Evolutionary conservation across 1,139 yeast genomes (phyloP), one percentile per base, ranked within the genome.

Genomic region (Diutina pseudorugosa): DNA sequence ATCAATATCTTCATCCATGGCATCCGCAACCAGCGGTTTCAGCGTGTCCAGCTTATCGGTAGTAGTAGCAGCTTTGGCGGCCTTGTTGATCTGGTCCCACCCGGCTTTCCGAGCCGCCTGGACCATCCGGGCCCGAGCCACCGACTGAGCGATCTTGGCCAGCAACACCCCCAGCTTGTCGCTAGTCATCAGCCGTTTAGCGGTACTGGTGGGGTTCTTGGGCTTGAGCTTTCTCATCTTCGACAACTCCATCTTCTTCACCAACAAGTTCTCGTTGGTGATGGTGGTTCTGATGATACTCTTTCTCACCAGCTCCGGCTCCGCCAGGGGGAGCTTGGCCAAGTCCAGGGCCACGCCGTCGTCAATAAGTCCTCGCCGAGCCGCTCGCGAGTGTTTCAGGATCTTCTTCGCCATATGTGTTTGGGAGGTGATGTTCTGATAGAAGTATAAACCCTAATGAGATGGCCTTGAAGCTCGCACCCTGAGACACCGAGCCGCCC

Each of bases 331-430:
- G 21, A 83, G 63, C 21, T 67, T 63, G 25, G 72, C 70, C 50
- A 84, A 69, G 19, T 76, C 73, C 57, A 72, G 76, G 12, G 76
- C 75, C 57, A 79, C 85, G 12, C 62, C 60, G 20, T 60, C 66
- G 41, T 70, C 66, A 8, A 25, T 19, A 25, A 25, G 21, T 3
- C 83, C 85, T 63, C 89, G 75, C 68, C 91, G 80, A 3, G 93
- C 91, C 5, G 90, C 90, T 69, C 93, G 77, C 51, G 90, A 82
- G 57, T 77, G 82, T 58, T 83, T 84, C 12, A 89, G 82, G 36
- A 82, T 77, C 48, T 57, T 57, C 36, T 56, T 57, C 33, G 59
- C 59, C 60, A 58, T 58, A 11, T 7, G 12, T 30, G n/a, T 30
- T 5, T 1, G n/a, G 12, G 1, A 11, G n/a, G 36, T 30, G 36